phyloP scores from a whole-genome alignment of 2,329 filamentous ascomycete species.

The Cryphonectria naterciae region DNA sequence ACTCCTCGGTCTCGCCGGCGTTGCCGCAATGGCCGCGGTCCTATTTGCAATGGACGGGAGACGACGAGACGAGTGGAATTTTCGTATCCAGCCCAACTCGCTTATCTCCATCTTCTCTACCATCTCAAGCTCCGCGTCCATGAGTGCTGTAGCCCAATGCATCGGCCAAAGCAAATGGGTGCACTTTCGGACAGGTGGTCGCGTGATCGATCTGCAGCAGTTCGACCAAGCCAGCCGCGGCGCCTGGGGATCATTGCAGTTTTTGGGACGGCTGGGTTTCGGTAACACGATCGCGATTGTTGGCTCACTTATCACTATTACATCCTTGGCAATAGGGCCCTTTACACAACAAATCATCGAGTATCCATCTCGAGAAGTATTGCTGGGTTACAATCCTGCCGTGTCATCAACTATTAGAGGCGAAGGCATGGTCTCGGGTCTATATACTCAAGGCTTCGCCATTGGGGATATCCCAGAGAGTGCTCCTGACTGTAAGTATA shows the following conservation, averaged over 20 bases:
- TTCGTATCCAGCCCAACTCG: conserved; percentile 38
- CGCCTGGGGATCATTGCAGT: conserved; percentile 17
- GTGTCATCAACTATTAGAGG: not conserved
- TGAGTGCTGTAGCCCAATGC: conserved; percentile 38
- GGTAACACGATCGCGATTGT: not conserved
- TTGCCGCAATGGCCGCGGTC: not conserved
- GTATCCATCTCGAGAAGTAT: not conserved
- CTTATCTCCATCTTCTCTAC: conserved; percentile 41
- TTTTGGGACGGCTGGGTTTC: conserved; percentile 5
- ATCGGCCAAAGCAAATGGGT: conserved; percentile 44
- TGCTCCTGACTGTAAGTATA: not conserved
- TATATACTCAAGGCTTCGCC: not conserved
- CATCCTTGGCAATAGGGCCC: not conserved
- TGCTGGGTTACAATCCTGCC: not conserved
- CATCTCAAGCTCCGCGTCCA: conserved; percentile 36
- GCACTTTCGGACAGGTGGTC: conserved; percentile 32
- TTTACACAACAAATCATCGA: not conserved
- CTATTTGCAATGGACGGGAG: not conserved
- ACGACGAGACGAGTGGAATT: conserved; percentile 25
- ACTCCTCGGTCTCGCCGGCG: not conserved
- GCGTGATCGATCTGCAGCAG: conserved; percentile 35
- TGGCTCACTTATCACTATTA: not conserved
- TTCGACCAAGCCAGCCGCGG: conserved; percentile 40
- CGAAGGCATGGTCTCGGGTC: not conserved
- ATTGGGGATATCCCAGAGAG: not conserved